Evolutionary conservation across 2,329 filamentous ascomycete genomes (phyloP), one percentile per base, ranked within the genome.

Genomic region (Magnaporthiopsis incrustans): DNA sequence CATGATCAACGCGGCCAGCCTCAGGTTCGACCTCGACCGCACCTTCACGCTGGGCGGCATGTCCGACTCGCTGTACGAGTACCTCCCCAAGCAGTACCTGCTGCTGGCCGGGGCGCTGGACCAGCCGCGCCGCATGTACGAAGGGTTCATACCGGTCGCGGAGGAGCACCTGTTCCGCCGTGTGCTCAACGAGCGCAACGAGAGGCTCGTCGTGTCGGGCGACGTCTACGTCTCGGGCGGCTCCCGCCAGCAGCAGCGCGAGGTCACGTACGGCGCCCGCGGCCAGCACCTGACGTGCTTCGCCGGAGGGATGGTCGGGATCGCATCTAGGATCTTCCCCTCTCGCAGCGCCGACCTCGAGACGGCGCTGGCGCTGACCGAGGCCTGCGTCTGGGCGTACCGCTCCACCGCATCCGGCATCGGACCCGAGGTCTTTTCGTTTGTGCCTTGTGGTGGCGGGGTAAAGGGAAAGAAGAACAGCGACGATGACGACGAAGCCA

Each of bases 361-460:
- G 4, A 74, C 85, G 33, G 87, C 85, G 1, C 77, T 78, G 62
- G 81, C 85, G 68, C 75, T 89, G 11, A 85, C 85, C 2, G 81
- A 88, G 66, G 86, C 84, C 18, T 89, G 87, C 68, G 79, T 89
- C 10, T 89, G 84, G 83, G 80, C 82, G 1, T 89, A 89, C 71
- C 79, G 82, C 60, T 76, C 76, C 62, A 86, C 81, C 32, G 76
- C 77, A 0, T 82, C 81, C 2, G 85, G 85, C 3, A 81, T 89
- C 64, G 86, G 85, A 73, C 86, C 87, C 0, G 87, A 89, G 70
- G 79, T 80, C 4, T 85, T 83, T 68, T 76, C 76, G 59, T 77
- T 81, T n/a, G 73, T 82, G 0, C 69, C 76, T 11, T 78, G 77
- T 66, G 76, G 71, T 2, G 35, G 57, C 38, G 33, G 69, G 12